phyloP scores from a whole-genome alignment of 768 basidiomycete species.

The Suillus clintonianus region DNA sequence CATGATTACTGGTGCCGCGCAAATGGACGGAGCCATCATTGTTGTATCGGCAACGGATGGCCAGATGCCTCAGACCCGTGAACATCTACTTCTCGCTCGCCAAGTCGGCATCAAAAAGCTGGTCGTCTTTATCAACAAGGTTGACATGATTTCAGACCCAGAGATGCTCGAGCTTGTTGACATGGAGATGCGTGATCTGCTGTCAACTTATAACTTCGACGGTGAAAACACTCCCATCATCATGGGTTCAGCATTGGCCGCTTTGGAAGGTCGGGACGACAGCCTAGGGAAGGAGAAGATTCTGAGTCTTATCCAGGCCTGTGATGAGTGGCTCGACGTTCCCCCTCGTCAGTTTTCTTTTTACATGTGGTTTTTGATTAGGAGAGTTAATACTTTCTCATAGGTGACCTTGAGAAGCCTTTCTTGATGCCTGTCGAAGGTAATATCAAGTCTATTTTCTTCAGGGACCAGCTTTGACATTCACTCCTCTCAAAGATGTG shows the following conservation, averaged over 20 bases:
- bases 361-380: constrained; percentile 1
- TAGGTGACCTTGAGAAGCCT: constrained; percentile 95
- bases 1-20: constrained; percentile 99
- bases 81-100: constrained; percentile 95
- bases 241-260: constrained; percentile 96
- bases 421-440: constrained; percentile 96
- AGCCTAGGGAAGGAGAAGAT: constrained; percentile 84
- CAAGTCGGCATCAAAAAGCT: constrained; percentile 98
- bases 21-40: constrained; percentile 95
- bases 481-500: constrained; percentile 54
- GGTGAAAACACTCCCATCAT: constrained; percentile 98
- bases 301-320: constrained; percentile 77
- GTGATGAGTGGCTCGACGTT: constrained; percentile 93
- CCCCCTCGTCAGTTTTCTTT: constrained; percentile 68
- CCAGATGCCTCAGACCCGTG: constrained; percentile 99
- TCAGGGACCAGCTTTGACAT: neutral
- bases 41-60: constrained; percentile 99
- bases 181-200: constrained; percentile 99
- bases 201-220: constrained; percentile 91
- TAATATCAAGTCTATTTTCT: constrained; percentile 21
- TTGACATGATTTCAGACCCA: constrained; percentile 92
- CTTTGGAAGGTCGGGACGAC: constrained; percentile 82
- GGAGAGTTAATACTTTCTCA: neutral
- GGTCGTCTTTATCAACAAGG: constrained; percentile 99
- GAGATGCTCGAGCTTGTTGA: constrained; percentile 99